phyloP scores from a whole-genome alignment of 1,139 yeast species.

The Arxiozyma telluris region DNA sequence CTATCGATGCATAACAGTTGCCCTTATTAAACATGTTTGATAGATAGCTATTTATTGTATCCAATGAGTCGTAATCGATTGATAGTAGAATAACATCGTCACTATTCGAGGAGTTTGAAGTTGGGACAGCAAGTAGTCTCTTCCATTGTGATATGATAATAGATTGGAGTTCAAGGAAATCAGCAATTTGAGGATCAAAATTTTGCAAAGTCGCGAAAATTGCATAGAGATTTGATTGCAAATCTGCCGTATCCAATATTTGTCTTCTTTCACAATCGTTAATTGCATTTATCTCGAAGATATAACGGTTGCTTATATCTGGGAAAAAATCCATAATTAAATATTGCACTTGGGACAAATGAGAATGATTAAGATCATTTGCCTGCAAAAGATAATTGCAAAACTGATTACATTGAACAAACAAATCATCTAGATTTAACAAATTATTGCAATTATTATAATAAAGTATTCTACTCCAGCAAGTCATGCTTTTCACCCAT shows the following conservation, averaged over 20 bases:
- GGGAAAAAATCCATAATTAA: slow-evolving; percentile 1
- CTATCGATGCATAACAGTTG: neutral
- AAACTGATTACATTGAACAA: neutral
- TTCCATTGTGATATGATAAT: slow-evolving; percentile 1
- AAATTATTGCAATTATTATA: neutral
- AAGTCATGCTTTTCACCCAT: neutral
- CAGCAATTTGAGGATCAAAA: neutral
- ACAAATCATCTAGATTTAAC: neutral
- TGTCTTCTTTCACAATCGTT: neutral
- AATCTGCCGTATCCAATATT: neutral
- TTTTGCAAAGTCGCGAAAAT: neutral
- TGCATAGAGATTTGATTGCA: slow-evolving; percentile 1
- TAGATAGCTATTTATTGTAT: neutral
- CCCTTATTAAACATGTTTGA: too few species aligned
- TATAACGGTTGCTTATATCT: neutral
- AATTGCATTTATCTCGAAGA: slow-evolving; percentile 1
- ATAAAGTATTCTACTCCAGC: slow-evolving; percentile 1
- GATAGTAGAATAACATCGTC: neutral
- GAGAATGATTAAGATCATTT: neutral
- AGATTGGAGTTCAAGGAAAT: slow-evolving; percentile 1
- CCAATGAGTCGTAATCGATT: neutral
- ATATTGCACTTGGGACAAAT: neutral
- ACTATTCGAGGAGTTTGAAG: neutral
- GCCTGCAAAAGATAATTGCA: neutral
- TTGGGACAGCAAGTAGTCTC: neutral